These are phyloP conservation scores for Rubia yunnanensis DNA, from an alignment of 257 asterid genomes.

Conservation along the genomic window DNA sequence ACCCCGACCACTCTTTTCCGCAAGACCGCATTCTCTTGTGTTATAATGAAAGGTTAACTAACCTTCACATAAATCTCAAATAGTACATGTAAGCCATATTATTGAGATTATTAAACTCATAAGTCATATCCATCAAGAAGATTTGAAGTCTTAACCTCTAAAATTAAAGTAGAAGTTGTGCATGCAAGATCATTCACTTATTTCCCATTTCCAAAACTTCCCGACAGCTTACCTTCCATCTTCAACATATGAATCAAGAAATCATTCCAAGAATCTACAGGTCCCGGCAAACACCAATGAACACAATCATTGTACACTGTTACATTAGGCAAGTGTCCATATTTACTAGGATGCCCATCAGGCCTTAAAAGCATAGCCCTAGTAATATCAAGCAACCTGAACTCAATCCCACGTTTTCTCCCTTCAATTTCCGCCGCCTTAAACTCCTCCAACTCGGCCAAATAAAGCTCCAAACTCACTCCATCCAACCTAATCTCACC, in stretches of 20 bases:
- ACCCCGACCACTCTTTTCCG: no score
- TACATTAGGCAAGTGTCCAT: conserved; percentile 24
- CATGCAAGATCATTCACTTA: neutral
- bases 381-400: conserved; percentile 28
- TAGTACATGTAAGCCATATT: no score
- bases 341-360: conserved; percentile 37
- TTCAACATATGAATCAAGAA: conserved; percentile 36
- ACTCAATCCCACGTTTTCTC: conserved; percentile 17
- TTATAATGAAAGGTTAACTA: no score
- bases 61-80: no score
- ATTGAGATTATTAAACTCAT: no score
- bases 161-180: no score
- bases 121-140: no score
- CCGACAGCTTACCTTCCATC: conserved; percentile 20
- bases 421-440: conserved; percentile 26
- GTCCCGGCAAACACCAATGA: conserved; percentile 43
- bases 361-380: conserved; percentile 34
- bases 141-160: no score
- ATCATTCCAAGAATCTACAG: conserved; percentile 42
- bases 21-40: no score
- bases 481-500: conserved; percentile 18
- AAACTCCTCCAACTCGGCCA: conserved; percentile 30
- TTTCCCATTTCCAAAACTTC: conserved; percentile 8
- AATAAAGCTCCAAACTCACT: conserved; percentile 16
- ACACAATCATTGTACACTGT: conserved; percentile 32